Percentiles rank a stretch among this genome's conserved stretches.
These are phyloP conservation scores for Boehmeria nivea DNA, from an alignment of 306 rosid species.

Conservation along the genomic window DNA sequence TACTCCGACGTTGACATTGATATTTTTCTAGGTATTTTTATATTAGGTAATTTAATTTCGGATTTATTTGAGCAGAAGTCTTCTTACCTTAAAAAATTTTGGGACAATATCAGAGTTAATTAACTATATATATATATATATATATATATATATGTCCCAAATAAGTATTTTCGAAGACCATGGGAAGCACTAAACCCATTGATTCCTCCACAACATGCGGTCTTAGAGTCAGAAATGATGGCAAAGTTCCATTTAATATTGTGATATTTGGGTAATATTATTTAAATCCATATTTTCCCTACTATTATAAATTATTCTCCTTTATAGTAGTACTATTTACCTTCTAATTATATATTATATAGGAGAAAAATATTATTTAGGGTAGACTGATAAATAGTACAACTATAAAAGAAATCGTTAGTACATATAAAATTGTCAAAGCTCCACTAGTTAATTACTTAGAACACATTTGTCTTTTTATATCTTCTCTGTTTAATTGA, in stretches of 20 bases:
- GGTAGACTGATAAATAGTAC: no score
- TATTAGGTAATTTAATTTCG: background rate
- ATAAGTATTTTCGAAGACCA: background rate
- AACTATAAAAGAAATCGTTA: no score
- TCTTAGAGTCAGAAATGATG: constrained; percentile 2
- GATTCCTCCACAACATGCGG: constrained; percentile 14
- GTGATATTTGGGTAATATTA: background rate
- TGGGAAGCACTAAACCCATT: constrained; percentile 4
- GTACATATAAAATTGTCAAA: no score
- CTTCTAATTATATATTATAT: no score
- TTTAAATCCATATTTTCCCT: no score
- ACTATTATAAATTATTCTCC: no score
- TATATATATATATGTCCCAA: background rate
- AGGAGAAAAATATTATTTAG: no score
- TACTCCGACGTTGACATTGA: background rate
- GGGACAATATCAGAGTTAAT: background rate
- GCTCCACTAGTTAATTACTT: no score
- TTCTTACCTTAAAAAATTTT: background rate
- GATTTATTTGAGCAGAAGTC: background rate
- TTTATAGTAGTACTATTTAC: no score
- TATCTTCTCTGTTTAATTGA: no score
- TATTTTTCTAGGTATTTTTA: background rate
- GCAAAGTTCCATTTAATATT: background rate
- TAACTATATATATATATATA: background rate
- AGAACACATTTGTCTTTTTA: no score